phyloP scores from a whole-genome alignment of 495 filamentous ascomycete genomes.

The Neurospora sp. region DNA sequence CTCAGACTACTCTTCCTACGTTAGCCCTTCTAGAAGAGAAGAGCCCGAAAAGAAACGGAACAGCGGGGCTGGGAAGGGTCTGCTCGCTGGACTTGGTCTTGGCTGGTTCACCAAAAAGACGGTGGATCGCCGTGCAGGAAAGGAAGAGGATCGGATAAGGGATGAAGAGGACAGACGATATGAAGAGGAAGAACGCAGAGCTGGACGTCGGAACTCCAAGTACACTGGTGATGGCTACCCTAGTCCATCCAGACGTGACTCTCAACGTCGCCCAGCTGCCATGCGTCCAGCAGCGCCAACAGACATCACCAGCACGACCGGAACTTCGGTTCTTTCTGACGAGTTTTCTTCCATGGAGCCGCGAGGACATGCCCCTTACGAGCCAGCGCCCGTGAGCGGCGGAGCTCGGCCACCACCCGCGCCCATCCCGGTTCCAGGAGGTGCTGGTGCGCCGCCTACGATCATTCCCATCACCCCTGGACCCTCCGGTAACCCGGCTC shows the following conservation, averaged over 20 bases:
- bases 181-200: constrained; percentile 37
- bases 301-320: constrained; percentile 18
- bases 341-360: constrained; percentile 31
- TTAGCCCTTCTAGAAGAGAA: constrained; percentile 33
- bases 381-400: constrained; percentile 14
- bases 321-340: constrained; percentile 22
- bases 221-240: constrained; percentile 54
- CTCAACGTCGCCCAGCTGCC: constrained; percentile 25
- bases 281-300: constrained; percentile 25
- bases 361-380: constrained; percentile 19
- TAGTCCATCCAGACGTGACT: constrained; percentile 41
- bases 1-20: constrained; percentile 43
- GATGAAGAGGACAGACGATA: constrained; percentile 43
- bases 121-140: constrained; percentile 48
- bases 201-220: constrained; percentile 28
- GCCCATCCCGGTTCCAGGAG: not conserved
- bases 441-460: constrained; percentile 8
- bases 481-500: constrained; percentile 2
- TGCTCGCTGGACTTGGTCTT: constrained; percentile 57
- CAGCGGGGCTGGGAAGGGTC: constrained; percentile 42
- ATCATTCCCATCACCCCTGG: constrained; percentile 28
- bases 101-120: constrained; percentile 55
- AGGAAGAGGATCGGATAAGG: constrained; percentile 55
- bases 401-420: constrained; percentile 3
- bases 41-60: constrained; percentile 16